Conservation (phyloP, 805 yeast species). For the Wickerhamomyces tratensis region DNA sequence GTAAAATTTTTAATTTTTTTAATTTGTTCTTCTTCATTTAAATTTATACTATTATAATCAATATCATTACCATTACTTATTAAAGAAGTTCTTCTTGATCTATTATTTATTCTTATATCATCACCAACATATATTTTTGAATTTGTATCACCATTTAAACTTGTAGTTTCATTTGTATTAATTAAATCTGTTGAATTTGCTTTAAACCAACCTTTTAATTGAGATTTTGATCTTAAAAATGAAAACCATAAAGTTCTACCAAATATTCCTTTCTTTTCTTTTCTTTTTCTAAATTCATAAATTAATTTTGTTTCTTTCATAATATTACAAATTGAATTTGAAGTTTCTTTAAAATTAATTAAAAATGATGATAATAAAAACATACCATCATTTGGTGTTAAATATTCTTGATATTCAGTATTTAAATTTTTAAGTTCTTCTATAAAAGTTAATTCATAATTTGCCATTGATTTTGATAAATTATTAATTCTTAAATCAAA, state of each 20-base stretch:
- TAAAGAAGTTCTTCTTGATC: too few species aligned
- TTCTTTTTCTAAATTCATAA: slow-evolving; percentile 17
- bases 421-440: slow-evolving; percentile 22
- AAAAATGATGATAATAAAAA: slow-evolving; percentile 39
- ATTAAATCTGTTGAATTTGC: slow-evolving; percentile 11
- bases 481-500: slow-evolving; percentile 16
- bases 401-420: slow-evolving; percentile 16
- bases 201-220: slow-evolving; percentile 27
- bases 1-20: too few species aligned
- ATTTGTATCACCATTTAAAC: slow-evolving; percentile 20
- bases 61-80: neutral
- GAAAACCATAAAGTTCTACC: slow-evolving; percentile 37
- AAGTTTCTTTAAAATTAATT: slow-evolving; percentile 33
- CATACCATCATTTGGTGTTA: slow-evolving; percentile 39
- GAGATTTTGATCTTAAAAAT: slow-evolving; percentile 22
- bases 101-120: neutral
- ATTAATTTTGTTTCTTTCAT: slow-evolving; percentile 23
- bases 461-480: slow-evolving; percentile 22
- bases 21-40: too few species aligned
- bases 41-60: too few species aligned
- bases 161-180: slow-evolving; percentile 24
- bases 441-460: slow-evolving; percentile 25
- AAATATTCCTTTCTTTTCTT: slow-evolving; percentile 25
- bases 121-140: slow-evolving; percentile 4
- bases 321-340: slow-evolving; percentile 21